Evolutionary conservation across 1,139 yeast genomes (phyloP), one percentile per base, ranked within the genome.

Genomic region (Meyerozyma sp.): DNA sequence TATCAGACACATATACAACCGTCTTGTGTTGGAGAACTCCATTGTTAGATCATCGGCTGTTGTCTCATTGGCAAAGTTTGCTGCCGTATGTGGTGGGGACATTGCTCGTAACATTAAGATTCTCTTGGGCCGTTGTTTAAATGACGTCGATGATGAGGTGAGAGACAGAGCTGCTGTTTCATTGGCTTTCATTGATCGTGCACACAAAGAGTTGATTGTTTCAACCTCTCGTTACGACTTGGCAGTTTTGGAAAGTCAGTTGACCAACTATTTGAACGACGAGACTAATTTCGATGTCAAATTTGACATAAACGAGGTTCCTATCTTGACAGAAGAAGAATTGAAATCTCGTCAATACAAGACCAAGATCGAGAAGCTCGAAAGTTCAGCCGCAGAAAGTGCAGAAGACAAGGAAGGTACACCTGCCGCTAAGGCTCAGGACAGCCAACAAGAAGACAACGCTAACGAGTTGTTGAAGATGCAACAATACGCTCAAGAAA

Each of bases 91-190:
- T 54, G 90, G 86, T 47, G 79, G 81, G 13, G 73, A 73, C 18
- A 80, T 91, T 48, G 73, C 80, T 46, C 74, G 77, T 52, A 85
- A 91, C 48, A 84, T 93, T 57, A 76, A 77, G 54, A 85, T 86
- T 49, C 75, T 93, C 52, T 77, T 93, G 55, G 75, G 77, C 46
- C 83, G 98, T 67, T 90, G 96, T 55, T 77, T 87, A 56, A 87
- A 81, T 52, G 99, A 93, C 66, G 79, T 75, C 40, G 96, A 93
- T 61, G 98, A 93, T 65, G 99, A 93, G 67, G 98, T 94, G 34
- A 88, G 99, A 71, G 99, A 93, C 63, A 83, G 99, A 61, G 97
- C 98, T 8, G 89, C 96, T 2, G 73, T 93, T 52, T 83, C 95
- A 4, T 73, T 91, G 59, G 77, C 80, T 51, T 79, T 91, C 50